Percentiles rank a stretch among this genome's conserved stretches.
These are phyloP conservation scores for Crassisporium funariophilum DNA, from an alignment of 768 basidiomycete species.

Conservation along the genomic window DNA sequence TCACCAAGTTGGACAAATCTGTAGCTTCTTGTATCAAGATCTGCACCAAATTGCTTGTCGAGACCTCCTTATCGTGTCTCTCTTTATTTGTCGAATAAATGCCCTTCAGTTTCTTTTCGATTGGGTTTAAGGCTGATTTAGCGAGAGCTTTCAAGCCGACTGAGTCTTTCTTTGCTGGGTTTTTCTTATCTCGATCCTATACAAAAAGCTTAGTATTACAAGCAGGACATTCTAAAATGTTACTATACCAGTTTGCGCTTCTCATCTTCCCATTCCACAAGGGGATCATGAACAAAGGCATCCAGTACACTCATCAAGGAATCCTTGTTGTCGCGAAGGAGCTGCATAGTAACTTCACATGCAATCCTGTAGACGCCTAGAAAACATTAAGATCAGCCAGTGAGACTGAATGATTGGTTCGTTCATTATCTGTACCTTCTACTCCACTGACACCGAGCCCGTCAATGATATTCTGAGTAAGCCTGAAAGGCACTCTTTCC, in stretches of 20 bases:
- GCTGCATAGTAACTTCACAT: constrained; percentile 86
- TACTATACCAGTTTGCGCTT: constrained; percentile 60
- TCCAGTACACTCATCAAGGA: constrained; percentile 94
- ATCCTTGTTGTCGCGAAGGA: constrained; percentile 90
- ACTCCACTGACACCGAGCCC: constrained; percentile 92
- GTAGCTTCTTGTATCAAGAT: constrained; percentile 89
- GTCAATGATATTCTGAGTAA: constrained; percentile 92
- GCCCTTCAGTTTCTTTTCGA: constrained; percentile 82
- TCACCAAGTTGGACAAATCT: constrained; percentile 63
- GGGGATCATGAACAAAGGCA: constrained; percentile 95
- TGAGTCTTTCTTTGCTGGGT: constrained; percentile 47
- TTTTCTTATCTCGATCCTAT: constrained; percentile 51
- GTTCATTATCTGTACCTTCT: constrained; percentile 69
- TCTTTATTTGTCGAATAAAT: constrained; percentile 59
- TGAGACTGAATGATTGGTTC: not conserved
- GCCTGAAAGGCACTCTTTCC: constrained; percentile 91
- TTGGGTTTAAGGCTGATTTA: constrained; percentile 74
- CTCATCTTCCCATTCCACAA: constrained; percentile 94
- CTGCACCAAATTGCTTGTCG: constrained; percentile 88
- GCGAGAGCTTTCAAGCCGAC: constrained; percentile 69
- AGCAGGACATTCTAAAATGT: not conserved
- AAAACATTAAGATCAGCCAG: not conserved
- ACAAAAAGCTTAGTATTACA: not conserved
- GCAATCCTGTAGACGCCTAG: constrained; percentile 87
- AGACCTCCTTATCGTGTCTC: constrained; percentile 56